Evolutionary conservation across 306 rosid species (phyloP), one percentile per base, ranked within the genome.

Genomic region (Acacia crassicarpa): DNA sequence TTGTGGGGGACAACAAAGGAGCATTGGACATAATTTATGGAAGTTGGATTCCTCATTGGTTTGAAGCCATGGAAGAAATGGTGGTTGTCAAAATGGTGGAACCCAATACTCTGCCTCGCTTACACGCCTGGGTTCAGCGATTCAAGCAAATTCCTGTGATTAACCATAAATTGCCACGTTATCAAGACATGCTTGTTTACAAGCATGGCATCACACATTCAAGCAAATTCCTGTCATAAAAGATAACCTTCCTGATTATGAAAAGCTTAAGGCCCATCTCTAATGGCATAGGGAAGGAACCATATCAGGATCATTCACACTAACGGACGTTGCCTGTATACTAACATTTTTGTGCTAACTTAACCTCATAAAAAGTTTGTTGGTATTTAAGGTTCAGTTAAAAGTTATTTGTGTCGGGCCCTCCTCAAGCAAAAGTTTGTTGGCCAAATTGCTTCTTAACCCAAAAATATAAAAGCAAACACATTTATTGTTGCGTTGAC

Each of bases 231-330:
- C 78, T 25, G 58, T 25, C 7, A 59, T 80, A 41, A 80, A 27
- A 80, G 83, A 80, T 9, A 80, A 59, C 71, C 70, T 56, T 27
- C 78, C 72, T 56, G 69, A 80, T 59, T 30, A 56, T 80, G 72
- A 59, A 4, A 71, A 78, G 48, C 40, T 67, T 11, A 22, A 67
- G 41, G 6, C 51, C 30, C 62, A 46, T 73, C 77, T 49, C 40
- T 44, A 73, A 45, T 73, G 77, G 77, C 77, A 65, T 5, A 48
- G 77, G 63, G 63, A 73, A 19, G 63, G 27, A 73, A 4, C 38
- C 17, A 30, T 73, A 10, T 73, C 77, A 27, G n/a, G n/a, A n/a
- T n/a, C n/a, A n/a, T n/a, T n/a, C n/a, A n/a, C n/a, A n/a, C n/a
- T n/a, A n/a, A n/a, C n/a, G n/a, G n/a, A n/a, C n/a, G n/a, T n/a